These are phyloP conservation scores for Tribonema minus DNA, from an alignment of 108 stramenopile genomes.

Conservation along the genomic window DNA sequence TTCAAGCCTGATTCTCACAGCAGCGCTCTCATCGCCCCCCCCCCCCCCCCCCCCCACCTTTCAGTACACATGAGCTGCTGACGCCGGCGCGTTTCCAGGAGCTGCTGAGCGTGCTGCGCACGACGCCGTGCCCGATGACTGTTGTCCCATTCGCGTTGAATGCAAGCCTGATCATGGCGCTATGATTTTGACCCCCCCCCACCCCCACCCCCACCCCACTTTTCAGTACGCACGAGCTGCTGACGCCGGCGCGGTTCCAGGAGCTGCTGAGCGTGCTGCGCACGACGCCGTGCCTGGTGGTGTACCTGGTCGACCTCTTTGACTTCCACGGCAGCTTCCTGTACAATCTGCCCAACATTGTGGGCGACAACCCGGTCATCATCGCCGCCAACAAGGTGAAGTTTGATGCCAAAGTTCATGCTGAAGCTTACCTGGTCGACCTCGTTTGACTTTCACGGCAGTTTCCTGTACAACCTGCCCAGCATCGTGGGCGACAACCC, in stretches of 20 bases:
- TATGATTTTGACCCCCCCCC: no score
- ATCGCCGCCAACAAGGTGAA: constrained; percentile 51
- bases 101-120: constrained; percentile 25
- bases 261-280: constrained; percentile 36
- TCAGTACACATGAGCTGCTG: constrained; percentile 20
- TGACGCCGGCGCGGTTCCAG: constrained; percentile 31
- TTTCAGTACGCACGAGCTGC: constrained; percentile 17
- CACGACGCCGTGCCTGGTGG: constrained; percentile 23
- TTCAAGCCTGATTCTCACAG: no score
- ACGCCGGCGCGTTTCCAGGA: constrained; percentile 33
- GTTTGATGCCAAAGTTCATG: no score
- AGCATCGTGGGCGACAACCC: constrained; percentile 52
- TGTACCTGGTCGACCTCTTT: constrained; percentile 55
- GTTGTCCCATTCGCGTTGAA: no score
- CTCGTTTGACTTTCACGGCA: constrained; percentile 58
- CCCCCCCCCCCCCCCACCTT: no score
- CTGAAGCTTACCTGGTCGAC: constrained; percentile 54
- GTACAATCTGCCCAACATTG: constrained; percentile 37
- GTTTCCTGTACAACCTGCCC: constrained; percentile 45
- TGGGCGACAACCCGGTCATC: constrained; percentile 51
- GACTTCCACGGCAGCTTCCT: constrained; percentile 57
- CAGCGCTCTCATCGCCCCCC: no score
- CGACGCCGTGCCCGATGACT: no score
- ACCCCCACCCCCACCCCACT: no score
- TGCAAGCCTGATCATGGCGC: no score